Evolutionary conservation across 208 protist genomes (phyloP).

Genomic region (Leishmania aethiopica): DNA sequence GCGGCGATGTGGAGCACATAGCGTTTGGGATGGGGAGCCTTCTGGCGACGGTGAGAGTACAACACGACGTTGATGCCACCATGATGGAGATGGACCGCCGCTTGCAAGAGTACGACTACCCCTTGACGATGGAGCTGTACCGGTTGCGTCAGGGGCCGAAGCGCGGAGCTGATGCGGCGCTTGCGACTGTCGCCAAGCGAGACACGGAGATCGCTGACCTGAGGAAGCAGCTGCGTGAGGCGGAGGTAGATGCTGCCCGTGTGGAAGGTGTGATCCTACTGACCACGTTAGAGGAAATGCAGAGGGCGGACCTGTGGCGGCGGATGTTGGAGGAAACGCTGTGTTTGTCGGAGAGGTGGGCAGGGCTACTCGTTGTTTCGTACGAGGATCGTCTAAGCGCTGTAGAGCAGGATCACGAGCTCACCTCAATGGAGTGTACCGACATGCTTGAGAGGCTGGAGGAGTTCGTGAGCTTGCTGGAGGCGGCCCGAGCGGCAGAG

Average conservation of each 20-base stretch:
- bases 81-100: background rate
- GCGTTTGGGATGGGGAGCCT: background rate
- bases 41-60: background rate
- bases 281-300: background rate
- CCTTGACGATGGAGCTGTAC: background rate
- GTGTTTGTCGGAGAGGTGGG: background rate
- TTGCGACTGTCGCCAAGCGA: background rate
- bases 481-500: constrained; percentile 56
- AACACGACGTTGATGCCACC: background rate
- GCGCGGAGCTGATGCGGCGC: background rate
- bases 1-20: background rate
- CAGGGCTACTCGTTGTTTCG: background rate
- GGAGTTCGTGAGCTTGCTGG: constrained; percentile 66
- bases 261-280: background rate
- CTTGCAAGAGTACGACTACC: background rate
- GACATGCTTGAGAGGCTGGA: constrained; percentile 66
- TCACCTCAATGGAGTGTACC: constrained; percentile 22
- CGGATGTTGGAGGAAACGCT: constrained; percentile 18
- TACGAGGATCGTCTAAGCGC: constrained; percentile 37
- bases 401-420: constrained; percentile 47
- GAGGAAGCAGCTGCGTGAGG: constrained; percentile 2
- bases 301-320: background rate
- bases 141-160: background rate
- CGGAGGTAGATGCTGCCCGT: background rate
- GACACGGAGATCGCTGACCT: background rate